Evolutionary conservation across 2,329 filamentous ascomycete species (phyloP).

Genomic region (Blastomyces emzantsi): DNA sequence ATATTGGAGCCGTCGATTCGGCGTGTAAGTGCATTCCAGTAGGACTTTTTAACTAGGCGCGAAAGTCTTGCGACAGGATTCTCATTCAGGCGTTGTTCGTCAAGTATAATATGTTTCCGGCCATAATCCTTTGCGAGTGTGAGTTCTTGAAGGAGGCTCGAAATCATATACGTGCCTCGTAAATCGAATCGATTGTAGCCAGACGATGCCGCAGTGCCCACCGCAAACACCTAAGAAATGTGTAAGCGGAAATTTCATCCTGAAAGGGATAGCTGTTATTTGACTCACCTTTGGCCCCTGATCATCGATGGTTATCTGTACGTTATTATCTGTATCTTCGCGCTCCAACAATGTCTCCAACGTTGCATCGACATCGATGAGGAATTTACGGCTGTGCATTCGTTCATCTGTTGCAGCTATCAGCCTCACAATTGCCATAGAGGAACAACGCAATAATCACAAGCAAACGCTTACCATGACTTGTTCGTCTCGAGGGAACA

Average conservation of each 20-base stretch:
- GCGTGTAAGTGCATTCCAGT: constrained; percentile 86
- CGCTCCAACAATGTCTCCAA: constrained; percentile 68
- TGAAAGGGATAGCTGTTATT: neutral
- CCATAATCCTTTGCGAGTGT: constrained; percentile 86
- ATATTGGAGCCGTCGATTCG: constrained; percentile 76
- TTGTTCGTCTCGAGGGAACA: constrained; percentile 32
- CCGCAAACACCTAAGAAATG: constrained; percentile 55
- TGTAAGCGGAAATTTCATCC: constrained; percentile 21
- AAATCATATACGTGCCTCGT: constrained; percentile 93
- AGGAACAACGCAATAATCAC: neutral
- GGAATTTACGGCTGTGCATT: constrained; percentile 64
- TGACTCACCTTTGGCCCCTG: constrained; percentile 71
- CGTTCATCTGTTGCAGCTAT: constrained; percentile 55
- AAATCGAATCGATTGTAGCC: constrained; percentile 84
- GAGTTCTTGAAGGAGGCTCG: constrained; percentile 90
- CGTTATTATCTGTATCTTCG: constrained; percentile 89
- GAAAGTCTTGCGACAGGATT: constrained; percentile 86
- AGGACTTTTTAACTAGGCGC: constrained; percentile 77
- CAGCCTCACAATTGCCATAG: neutral
- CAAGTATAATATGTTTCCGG: constrained; percentile 79
- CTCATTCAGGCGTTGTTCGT: constrained; percentile 85
- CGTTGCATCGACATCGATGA: constrained; percentile 78
- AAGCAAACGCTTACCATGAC: constrained; percentile 33
- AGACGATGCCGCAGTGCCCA: constrained; percentile 77
- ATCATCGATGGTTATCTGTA: constrained; percentile 97